phyloP scores from a whole-genome alignment of 2,329 filamentous ascomycete species.

The Cladophialophora bantiana region DNA sequence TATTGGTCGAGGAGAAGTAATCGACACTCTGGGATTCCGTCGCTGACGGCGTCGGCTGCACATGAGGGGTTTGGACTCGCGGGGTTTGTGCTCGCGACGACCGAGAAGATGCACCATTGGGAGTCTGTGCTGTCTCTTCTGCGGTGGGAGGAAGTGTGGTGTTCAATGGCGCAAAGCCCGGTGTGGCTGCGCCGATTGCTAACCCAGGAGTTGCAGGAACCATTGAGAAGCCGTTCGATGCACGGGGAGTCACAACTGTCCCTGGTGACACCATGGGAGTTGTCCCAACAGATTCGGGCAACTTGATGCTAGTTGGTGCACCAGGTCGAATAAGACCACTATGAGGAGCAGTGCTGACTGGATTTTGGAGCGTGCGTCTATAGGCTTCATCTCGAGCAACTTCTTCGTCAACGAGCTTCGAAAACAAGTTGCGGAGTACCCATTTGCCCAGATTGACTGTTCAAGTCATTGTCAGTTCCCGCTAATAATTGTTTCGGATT shows the following conservation, averaged over 20 bases:
- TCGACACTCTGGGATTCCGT: conserved; percentile 54
- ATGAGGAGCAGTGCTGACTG: conserved; percentile 61
- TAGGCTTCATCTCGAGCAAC: conserved; percentile 79
- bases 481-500: not conserved
- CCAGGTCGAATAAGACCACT: conserved; percentile 34
- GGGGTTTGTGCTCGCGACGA: conserved; percentile 42
- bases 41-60: conserved; percentile 63
- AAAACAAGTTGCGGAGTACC: conserved; percentile 91
- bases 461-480: conserved; percentile 34
- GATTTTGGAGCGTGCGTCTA: conserved; percentile 70
- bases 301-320: conserved; percentile 36
- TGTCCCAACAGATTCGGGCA: conserved; percentile 30
- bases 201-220: conserved; percentile 76
- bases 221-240: conserved; percentile 65
- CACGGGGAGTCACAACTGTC: conserved; percentile 63
- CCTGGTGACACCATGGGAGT: conserved; percentile 33
- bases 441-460: conserved; percentile 95
- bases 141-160: conserved; percentile 46
- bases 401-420: conserved; percentile 87
- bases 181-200: conserved; percentile 78
- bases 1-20: conserved; percentile 74
- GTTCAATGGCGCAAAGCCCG: conserved; percentile 50
- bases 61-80: conserved; percentile 32
- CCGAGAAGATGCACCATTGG: conserved; percentile 51
- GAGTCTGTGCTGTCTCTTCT: conserved; percentile 33